phyloP scores from a whole-genome alignment of 192 early-diverging fungal species.

The Piromyces finnis region DNA sequence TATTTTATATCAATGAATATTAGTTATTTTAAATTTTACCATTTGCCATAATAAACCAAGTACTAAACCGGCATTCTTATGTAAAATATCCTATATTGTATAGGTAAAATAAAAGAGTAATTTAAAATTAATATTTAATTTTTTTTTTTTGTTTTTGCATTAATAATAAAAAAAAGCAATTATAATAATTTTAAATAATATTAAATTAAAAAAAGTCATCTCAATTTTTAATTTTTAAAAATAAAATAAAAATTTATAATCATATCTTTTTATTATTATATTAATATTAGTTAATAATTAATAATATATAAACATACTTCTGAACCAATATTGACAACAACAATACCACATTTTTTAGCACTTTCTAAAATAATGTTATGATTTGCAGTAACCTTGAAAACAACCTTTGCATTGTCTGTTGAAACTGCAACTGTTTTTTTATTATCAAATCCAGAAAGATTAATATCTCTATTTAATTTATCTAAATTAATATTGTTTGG shows the following conservation, averaged over 20 bases:
- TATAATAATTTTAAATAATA: too few relatives aligned
- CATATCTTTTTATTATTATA: too few relatives aligned
- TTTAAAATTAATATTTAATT: too few relatives aligned
- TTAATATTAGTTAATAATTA: too few relatives aligned
- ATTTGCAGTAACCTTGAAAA: neutral
- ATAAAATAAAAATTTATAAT: too few relatives aligned
- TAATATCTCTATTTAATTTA: neutral
- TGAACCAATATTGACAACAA: neutral
- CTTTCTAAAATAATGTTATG: neutral
- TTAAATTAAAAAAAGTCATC: too few relatives aligned
- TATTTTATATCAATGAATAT: neutral
- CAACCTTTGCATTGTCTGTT: neutral
- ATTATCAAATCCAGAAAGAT: neutral
- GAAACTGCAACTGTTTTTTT: neutral
- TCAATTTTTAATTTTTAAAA: too few relatives aligned
- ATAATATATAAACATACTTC: too few relatives aligned
- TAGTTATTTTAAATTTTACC: neutral
- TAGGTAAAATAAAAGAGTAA: too few relatives aligned
- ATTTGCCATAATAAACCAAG: neutral
- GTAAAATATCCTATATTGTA: neutral
- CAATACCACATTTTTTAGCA: neutral
- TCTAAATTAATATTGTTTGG: neutral
- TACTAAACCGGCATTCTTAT: neutral
- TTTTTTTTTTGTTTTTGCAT: too few relatives aligned
- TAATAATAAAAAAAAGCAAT: too few relatives aligned